Evolutionary conservation across 129 eudicot genomes (phyloP).

Genomic region (Tagetes erecta): DNA sequence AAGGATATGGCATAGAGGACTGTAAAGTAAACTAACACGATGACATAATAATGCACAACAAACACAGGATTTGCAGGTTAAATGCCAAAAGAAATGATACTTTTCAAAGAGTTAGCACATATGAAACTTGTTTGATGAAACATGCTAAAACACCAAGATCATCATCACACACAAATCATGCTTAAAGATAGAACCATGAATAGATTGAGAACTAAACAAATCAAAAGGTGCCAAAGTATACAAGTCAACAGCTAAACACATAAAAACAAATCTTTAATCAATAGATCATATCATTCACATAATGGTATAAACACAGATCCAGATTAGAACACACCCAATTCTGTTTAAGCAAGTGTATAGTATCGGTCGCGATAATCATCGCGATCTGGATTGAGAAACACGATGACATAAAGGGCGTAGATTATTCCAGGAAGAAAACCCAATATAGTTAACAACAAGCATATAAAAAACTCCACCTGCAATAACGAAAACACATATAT

Average conservation of each 20-base stretch:
- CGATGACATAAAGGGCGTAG: slow-evolving; percentile 61
- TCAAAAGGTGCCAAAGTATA: slow-evolving; percentile 13
- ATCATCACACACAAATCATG: not conserved
- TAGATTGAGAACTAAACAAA: slow-evolving; percentile 15
- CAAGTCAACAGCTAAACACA: not conserved
- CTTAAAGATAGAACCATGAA: slow-evolving; percentile 16
- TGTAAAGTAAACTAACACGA: not conserved
- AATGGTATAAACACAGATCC: slow-evolving; percentile 5
- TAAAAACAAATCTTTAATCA: slow-evolving; percentile 5
- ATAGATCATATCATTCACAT: slow-evolving; percentile 27
- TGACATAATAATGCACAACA: not conserved
- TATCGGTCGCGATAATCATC: slow-evolving; percentile 37
- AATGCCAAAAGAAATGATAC: not conserved
- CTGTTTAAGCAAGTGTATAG: slow-evolving; percentile 40
- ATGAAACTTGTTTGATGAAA: slow-evolving; percentile 2
- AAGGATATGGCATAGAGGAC: not conserved
- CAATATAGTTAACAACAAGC: slow-evolving; percentile 52
- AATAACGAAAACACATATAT: not conserved
- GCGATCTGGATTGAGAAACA: slow-evolving; percentile 51
- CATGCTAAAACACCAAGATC: not conserved
- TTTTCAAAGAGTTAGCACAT: slow-evolving; percentile 15
- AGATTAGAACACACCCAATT: slow-evolving; percentile 9
- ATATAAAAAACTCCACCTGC: slow-evolving; percentile 62
- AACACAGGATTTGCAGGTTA: not conserved
- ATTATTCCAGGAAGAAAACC: slow-evolving; percentile 69